Conservation (phyloP, 2,329 filamentous ascomycete genomes). For the Verticillium albo-atrum region DNA sequence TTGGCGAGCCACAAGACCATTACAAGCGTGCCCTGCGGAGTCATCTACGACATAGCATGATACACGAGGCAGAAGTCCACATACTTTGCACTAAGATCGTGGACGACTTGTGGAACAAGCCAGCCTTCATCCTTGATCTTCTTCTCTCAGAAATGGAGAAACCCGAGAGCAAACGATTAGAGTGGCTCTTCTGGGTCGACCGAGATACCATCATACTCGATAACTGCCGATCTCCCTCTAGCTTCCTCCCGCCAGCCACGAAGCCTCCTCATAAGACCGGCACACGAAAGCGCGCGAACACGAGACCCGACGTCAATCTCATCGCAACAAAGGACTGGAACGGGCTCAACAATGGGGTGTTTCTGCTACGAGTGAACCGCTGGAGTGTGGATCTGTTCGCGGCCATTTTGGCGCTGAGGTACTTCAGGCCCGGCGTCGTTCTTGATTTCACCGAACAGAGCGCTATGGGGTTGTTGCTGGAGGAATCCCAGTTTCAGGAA, state of each 20-base stretch:
- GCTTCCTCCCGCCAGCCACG: conserved; percentile 7
- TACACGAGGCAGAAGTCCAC: conserved; percentile 24
- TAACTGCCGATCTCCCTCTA: conserved; percentile 7
- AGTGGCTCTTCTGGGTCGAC: conserved; percentile 17
- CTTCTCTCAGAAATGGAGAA: conserved; percentile 13
- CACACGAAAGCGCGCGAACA: too few relatives aligned
- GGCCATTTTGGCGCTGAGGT: conserved; percentile 11
- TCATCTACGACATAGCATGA: conserved; percentile 27
- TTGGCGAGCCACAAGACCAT: neutral
- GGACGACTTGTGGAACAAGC: conserved; percentile 31
- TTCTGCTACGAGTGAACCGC: conserved; percentile 10
- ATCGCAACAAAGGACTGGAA: conserved; percentile 11
- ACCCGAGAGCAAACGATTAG: conserved; percentile 5
- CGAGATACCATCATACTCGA: conserved; percentile 15
- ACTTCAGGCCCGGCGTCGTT: conserved; percentile 8
- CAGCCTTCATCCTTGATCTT: conserved; percentile 29
- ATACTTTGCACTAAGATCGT: conserved; percentile 23
- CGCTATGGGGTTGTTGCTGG: conserved; percentile 13
- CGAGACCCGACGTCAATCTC: conserved; percentile 2
- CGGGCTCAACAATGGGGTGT: conserved; percentile 15
- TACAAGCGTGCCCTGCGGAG: conserved; percentile 22
- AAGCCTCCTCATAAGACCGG: neutral
- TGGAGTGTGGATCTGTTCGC: conserved; percentile 13
- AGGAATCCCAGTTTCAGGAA: conserved; percentile 7
- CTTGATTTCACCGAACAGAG: conserved; percentile 13